Evolutionary conservation across 768 basidiomycete genomes (phyloP).

Genomic region (Hypholoma sublateritium): DNA sequence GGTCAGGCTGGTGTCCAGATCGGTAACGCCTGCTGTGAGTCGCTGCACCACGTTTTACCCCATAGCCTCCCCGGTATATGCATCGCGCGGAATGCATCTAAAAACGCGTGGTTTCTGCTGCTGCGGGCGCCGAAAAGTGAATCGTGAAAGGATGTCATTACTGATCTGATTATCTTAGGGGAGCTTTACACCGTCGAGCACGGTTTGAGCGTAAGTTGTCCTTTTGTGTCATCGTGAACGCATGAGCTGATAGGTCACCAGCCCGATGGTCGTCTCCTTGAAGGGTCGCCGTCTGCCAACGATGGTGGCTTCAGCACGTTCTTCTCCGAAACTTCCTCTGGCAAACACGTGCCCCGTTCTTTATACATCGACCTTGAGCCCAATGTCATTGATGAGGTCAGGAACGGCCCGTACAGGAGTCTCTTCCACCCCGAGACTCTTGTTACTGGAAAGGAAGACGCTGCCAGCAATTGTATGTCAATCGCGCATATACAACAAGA

Average conservation of each 20-base stretch:
- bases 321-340: conserved; percentile 96
- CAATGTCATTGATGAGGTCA: conserved; percentile 96
- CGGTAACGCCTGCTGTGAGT: conserved; percentile 96
- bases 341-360: conserved; percentile 96
- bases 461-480: conserved; percentile 92
- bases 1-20: conserved; percentile 97
- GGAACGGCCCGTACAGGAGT: conserved; percentile 91
- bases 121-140: conserved; percentile 2
- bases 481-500: not conserved
- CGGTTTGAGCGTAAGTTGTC: conserved; percentile 80
- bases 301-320: conserved; percentile 98
- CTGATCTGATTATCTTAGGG: conserved; percentile 61
- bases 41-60: conserved; percentile 20
- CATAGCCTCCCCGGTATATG: conserved; percentile 2
- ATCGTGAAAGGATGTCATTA: conserved; percentile 30
- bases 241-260: conserved; percentile 33
- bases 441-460: conserved; percentile 98
- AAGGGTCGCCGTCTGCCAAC: conserved; percentile 69
- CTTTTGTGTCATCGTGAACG: not conserved
- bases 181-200: conserved; percentile 99
- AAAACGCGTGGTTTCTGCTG: conserved; percentile 34
- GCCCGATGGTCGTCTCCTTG: conserved; percentile 93
- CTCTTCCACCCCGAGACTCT: conserved; percentile 99
- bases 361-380: conserved; percentile 98
- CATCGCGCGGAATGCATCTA: conserved; percentile 17